Conservation (phyloP, 768 basidiomycete genomes). For the Boletus vinaceobasis region DNA sequence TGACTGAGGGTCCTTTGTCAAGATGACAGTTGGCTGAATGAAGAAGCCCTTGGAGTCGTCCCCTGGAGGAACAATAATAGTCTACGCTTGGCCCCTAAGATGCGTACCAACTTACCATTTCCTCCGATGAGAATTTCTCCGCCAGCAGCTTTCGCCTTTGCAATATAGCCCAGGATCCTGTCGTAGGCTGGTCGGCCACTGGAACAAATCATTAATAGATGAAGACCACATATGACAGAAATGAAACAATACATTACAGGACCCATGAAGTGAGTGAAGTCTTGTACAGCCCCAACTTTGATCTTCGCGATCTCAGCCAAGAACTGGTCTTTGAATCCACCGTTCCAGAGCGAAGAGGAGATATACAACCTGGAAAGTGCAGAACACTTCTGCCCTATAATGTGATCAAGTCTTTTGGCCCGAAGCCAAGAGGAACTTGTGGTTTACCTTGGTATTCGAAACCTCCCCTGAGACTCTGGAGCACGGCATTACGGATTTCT, state of each 20-base stretch:
- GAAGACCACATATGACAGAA: background rate
- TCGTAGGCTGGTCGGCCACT: slow-evolving; percentile 88
- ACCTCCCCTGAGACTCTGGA: slow-evolving; percentile 81
- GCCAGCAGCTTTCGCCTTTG: slow-evolving; percentile 85
- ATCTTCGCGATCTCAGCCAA: slow-evolving; percentile 77
- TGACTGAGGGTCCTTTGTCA: slow-evolving; percentile 85
- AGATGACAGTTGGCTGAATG: slow-evolving; percentile 90
- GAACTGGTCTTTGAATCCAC: slow-evolving; percentile 80
- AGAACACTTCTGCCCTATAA: slow-evolving; percentile 89
- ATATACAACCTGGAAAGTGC: slow-evolving; percentile 92
- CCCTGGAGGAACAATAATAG: slow-evolving; percentile 36
- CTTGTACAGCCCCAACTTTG: slow-evolving; percentile 71
- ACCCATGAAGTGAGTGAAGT: slow-evolving; percentile 88
- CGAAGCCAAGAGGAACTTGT: background rate
- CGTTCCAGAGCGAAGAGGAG: slow-evolving; percentile 78
- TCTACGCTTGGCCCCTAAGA: background rate
- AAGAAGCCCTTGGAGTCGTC: slow-evolving; percentile 93
- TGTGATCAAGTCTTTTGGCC: background rate
- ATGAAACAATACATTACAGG: slow-evolving; percentile 76
- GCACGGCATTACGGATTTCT: slow-evolving; percentile 83
- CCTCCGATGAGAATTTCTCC: slow-evolving; percentile 89
- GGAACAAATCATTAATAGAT: background rate
- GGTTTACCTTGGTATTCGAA: slow-evolving; percentile 90
- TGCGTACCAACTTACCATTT: slow-evolving; percentile 44
- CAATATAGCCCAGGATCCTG: slow-evolving; percentile 77